Evolutionary conservation across 2,329 filamentous ascomycete species (phyloP).

Genomic region (Colletotrichum sublineola): DNA sequence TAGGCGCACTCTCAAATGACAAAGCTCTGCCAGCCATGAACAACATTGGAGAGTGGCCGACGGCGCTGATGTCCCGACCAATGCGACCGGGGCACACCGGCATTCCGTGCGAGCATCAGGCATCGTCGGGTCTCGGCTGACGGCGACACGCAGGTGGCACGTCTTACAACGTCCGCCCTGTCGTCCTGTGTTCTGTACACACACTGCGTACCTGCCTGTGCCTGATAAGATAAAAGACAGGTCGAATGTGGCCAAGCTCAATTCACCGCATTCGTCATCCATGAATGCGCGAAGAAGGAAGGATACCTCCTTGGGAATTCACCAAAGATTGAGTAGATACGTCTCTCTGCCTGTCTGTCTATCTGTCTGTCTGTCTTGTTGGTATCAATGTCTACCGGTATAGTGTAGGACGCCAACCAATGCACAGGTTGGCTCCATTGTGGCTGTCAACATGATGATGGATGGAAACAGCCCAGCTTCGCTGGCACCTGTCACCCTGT

Average conservation of each 20-base stretch:
- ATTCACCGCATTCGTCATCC: background rate
- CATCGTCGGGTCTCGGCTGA: background rate
- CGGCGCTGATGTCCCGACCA: too few species aligned
- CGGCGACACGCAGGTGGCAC: background rate
- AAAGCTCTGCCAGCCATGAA: background rate
- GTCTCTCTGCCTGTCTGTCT: background rate
- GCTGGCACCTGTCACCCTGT: constrained; percentile 23
- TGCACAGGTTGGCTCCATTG: background rate
- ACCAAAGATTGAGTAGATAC: background rate
- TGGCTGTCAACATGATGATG: background rate
- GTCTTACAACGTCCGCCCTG: background rate
- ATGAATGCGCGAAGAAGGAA: background rate
- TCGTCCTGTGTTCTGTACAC: background rate
- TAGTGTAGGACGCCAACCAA: background rate
- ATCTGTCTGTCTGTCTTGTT: background rate
- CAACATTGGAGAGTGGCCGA: background rate
- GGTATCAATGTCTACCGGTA: background rate
- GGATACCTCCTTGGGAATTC: background rate
- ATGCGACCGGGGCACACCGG: background rate
- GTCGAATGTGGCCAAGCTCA: background rate
- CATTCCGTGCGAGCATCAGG: background rate
- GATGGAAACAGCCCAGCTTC: constrained; percentile 12
- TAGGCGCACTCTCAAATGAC: background rate
- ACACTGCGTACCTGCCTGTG: background rate
- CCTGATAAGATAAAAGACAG: background rate